phyloP scores from a whole-genome alignment of 148 eudicot species.

The Heliamphora exappendiculata region DNA sequence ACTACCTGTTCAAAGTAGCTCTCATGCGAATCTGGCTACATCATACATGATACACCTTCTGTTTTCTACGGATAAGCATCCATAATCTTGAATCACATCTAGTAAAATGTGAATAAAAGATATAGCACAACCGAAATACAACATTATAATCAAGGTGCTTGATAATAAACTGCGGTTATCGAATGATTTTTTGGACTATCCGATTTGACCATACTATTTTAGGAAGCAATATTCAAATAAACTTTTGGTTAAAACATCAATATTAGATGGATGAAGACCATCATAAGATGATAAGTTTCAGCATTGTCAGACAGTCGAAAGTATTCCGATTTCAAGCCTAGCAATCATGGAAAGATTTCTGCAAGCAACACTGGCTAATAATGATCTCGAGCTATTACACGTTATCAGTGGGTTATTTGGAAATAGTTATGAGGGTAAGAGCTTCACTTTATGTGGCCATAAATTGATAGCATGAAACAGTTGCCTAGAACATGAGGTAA shows the following conservation, averaged over 20 bases:
- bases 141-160: neutral
- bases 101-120: neutral
- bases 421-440: neutral
- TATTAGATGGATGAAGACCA: neutral
- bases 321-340: neutral
- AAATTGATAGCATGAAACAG: neutral
- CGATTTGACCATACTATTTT: neutral
- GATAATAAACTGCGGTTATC: neutral
- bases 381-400: neutral
- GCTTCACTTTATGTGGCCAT: neutral
- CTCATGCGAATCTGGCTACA: neutral
- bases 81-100: neutral
- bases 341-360: neutral
- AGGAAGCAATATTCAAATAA: too few species aligned
- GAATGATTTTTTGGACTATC: neutral
- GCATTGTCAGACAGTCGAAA: too few species aligned
- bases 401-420: neutral
- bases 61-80: neutral
- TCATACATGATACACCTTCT: neutral
- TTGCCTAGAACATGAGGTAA: neutral
- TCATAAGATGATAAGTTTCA: too few species aligned
- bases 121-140: neutral
- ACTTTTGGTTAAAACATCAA: too few species aligned
- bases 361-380: neutral
- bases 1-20: too few species aligned